phyloP scores from a whole-genome alignment of 2,329 filamentous ascomycete genomes.

The Westerdykella sp. region DNA sequence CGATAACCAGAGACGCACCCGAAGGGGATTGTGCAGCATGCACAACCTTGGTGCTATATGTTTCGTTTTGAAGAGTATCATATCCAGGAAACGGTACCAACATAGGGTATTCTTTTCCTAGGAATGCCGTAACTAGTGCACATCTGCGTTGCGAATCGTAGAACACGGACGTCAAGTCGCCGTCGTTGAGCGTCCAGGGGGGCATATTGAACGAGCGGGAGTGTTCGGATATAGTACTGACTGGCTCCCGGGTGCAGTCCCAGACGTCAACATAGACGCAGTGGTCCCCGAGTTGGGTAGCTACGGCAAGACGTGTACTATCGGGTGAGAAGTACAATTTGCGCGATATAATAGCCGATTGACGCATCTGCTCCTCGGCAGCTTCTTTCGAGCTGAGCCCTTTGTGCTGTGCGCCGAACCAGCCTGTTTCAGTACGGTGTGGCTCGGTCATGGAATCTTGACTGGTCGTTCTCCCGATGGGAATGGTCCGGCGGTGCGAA shows the following conservation, averaged over 20 bases:
- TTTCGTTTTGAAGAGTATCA: conserved; percentile 23
- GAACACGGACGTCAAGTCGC: conserved; percentile 31
- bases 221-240: conserved; percentile 21
- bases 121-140: conserved; percentile 26
- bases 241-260: conserved; percentile 20
- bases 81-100: conserved; percentile 20
- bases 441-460: conserved; percentile 7
- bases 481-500: conserved; percentile 15
- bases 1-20: conserved; percentile 22
- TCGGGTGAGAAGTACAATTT: conserved; percentile 32
- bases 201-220: conserved; percentile 22
- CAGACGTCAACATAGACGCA: conserved; percentile 24
- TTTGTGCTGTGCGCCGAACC: conserved; percentile 14
- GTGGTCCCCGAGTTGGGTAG: conserved; percentile 30
- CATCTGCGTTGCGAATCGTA: conserved; percentile 25
- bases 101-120: conserved; percentile 24
- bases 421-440: conserved; percentile 11
- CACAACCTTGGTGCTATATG: conserved; percentile 27
- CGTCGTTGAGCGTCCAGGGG: conserved; percentile 31
- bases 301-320: conserved; percentile 27
- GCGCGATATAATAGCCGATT: conserved; percentile 23
- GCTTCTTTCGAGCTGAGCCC: conserved; percentile 16
- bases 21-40: conserved; percentile 34
- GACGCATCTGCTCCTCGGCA: conserved; percentile 27
- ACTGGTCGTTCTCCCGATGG: conserved; percentile 13